These are phyloP conservation scores for Avena eriantha DNA, from an alignment of 176 grass and related monocot genomes.

Conservation along the genomic window DNA sequence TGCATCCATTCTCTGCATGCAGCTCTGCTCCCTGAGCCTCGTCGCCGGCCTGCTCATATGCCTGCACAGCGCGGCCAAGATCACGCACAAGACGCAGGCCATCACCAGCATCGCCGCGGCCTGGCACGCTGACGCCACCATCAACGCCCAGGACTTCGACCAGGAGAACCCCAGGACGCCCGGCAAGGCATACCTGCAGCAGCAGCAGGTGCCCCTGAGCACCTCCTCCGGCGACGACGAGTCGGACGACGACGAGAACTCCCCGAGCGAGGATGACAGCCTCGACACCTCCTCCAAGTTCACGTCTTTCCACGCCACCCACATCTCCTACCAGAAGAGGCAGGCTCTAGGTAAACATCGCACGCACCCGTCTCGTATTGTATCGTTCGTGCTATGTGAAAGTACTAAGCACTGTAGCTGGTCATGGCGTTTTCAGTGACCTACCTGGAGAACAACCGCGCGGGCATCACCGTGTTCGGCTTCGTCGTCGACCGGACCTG, in stretches of 20 bases:
- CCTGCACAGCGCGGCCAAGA: conserved; percentile 86
- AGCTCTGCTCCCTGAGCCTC: conserved; percentile 83
- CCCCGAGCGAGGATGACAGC: conserved; percentile 59
- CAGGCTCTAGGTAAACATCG: conserved; percentile 72
- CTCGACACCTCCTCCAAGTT: conserved; percentile 47
- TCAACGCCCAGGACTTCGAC: conserved; percentile 53
- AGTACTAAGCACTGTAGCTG: conserved; percentile 26
- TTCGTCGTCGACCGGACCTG: conserved; percentile 86
- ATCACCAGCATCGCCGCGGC: conserved; percentile 84
- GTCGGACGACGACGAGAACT: conserved; percentile 31
- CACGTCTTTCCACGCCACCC: conserved; percentile 46
- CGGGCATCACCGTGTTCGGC: conserved; percentile 80
- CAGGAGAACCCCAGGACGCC: conserved; percentile 54
- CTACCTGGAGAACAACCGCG: conserved; percentile 94
- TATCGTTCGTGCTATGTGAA: not conserved
- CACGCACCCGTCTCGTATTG: not conserved
- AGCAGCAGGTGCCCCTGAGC: conserved; percentile 7
- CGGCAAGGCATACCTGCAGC: conserved; percentile 36
- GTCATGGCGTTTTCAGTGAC: conserved; percentile 74
- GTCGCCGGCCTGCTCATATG: conserved; percentile 77
- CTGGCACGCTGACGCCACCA: conserved; percentile 87
- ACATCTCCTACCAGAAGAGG: conserved; percentile 83
- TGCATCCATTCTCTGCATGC: conserved; percentile 20
- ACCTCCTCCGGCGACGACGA: conserved; percentile 30
- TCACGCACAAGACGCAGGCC: conserved; percentile 92